Conservation (phyloP, 768 basidiomycete species). For the Leucocoprinus sp. region DNA sequence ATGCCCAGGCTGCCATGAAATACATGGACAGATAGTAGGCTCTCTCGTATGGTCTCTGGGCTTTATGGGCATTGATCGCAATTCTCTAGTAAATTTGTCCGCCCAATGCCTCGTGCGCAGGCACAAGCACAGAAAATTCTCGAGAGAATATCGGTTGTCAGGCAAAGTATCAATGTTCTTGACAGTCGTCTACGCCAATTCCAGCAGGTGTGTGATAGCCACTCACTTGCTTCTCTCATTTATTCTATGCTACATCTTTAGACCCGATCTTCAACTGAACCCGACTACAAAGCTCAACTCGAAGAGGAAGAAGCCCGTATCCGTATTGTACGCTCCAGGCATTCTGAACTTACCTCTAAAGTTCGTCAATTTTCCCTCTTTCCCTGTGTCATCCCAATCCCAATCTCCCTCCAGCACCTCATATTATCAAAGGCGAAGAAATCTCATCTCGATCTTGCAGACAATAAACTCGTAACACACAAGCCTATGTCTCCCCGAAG, state of each 20-base stretch:
- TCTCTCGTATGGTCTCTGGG: not conserved
- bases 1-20: conserved; percentile 67
- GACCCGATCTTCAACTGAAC: not conserved
- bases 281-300: conserved; percentile 25
- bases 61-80: not conserved
- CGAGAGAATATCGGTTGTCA: conserved; percentile 28
- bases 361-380: conserved; percentile 18
- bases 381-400: not conserved
- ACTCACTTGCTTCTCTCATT: not conserved
- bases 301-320: conserved; percentile 36
- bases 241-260: not conserved
- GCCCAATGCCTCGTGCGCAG: conserved; percentile 45
- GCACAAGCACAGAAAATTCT: conserved; percentile 36
- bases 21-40: conserved; percentile 74
- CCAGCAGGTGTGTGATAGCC: conserved; percentile 1
- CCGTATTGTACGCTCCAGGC: conserved; percentile 26
- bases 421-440: conserved; percentile 5
- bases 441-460: conserved; percentile 8
- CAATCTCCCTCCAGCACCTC: conserved; percentile 9
- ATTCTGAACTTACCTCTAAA: conserved; percentile 33
- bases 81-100: conserved; percentile 27
- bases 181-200: conserved; percentile 16
- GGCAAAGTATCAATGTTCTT: conserved; percentile 27
- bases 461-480: not conserved
- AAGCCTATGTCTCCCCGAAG: conserved; percentile 20